A percentile compares a stretch with the other conserved stretches of the same genome.
Evolutionary conservation across 768 basidiomycete species (phyloP).

Genomic region (Cantharellus cinnabarinus): DNA sequence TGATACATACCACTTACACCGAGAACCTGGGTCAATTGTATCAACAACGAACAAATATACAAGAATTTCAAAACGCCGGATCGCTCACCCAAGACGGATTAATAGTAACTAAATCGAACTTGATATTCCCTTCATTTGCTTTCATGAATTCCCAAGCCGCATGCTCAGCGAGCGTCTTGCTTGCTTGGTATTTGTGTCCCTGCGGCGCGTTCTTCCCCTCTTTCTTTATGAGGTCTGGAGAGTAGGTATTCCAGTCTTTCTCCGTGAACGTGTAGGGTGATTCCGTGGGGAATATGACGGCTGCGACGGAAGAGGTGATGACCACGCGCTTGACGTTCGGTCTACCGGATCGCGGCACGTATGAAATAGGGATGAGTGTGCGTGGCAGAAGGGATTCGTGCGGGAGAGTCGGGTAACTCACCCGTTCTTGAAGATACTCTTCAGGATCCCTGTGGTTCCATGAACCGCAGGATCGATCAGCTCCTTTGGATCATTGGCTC

Average conservation of each 20-base stretch:
- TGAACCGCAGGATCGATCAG: slow-evolving; percentile 24
- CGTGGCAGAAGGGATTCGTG: not conserved
- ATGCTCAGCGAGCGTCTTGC: slow-evolving; percentile 46
- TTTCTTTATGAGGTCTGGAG: slow-evolving; percentile 25
- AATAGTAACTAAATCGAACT: slow-evolving; percentile 33
- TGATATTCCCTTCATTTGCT: slow-evolving; percentile 22
- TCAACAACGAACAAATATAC: not conserved
- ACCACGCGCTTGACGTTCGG: slow-evolving; percentile 40
- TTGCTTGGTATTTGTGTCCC: slow-evolving; percentile 33
- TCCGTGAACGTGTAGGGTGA: slow-evolving; percentile 14
- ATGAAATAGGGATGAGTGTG: not conserved
- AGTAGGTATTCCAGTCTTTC: slow-evolving; percentile 38
- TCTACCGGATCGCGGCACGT: not conserved
- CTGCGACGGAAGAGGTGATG: slow-evolving; percentile 40
- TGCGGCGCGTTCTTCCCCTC: slow-evolving; percentile 26
- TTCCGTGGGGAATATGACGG: slow-evolving; percentile 18
- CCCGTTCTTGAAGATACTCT: slow-evolving; percentile 16
- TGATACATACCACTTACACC: not conserved
- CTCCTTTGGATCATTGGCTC: slow-evolving; percentile 9
- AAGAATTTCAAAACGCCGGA: not conserved
- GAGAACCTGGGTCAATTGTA: not conserved
- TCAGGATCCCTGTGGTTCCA: slow-evolving; percentile 23
- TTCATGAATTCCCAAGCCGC: slow-evolving; percentile 30
- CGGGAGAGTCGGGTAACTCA: not conserved
- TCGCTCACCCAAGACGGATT: slow-evolving; percentile 31